A percentile compares a stretch with the other conserved stretches of the same genome.
Conservation (phyloP, 768 basidiomycete genomes). For the Mrakia hoshinonis region DNA sequence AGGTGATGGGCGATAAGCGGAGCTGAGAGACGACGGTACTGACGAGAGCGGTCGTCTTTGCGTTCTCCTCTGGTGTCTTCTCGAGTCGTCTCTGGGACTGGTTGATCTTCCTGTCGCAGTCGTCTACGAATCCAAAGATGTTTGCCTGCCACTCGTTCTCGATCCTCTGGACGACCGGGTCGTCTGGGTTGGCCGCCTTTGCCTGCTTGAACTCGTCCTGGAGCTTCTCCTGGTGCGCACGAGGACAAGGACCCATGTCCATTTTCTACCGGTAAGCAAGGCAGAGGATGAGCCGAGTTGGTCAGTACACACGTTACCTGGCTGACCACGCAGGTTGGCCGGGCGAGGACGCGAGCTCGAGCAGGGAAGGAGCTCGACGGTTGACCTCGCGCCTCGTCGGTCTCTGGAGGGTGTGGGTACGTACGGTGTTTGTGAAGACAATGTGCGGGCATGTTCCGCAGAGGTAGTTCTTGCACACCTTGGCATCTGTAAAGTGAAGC, state of each 20-base stretch:
- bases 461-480: slow-evolving; percentile 95
- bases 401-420: slow-evolving; percentile 35
- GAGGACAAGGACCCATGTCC: slow-evolving; percentile 96
- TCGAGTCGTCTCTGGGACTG: slow-evolving; percentile 88
- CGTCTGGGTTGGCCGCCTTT: slow-evolving; percentile 49
- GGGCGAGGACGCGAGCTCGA: slow-evolving; percentile 28
- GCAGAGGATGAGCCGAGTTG: not conserved
- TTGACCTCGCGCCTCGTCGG: not conserved
- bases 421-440: slow-evolving; percentile 92
- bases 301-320: not conserved
- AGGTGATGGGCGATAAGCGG: not conserved
- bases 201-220: slow-evolving; percentile 68
- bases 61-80: slow-evolving; percentile 99
- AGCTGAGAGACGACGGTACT: slow-evolving; percentile 32
- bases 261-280: slow-evolving; percentile 64
- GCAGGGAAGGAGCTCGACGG: not conserved
- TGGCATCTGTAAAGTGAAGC: slow-evolving; percentile 82
- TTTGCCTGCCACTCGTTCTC: slow-evolving; percentile 94
- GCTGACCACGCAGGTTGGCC: not conserved
- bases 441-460: slow-evolving; percentile 98
- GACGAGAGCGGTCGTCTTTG: slow-evolving; percentile 92
- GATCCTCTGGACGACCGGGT: slow-evolving; percentile 76
- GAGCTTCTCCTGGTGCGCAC: slow-evolving; percentile 87
- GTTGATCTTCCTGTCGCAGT: slow-evolving; percentile 92
- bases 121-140: slow-evolving; percentile 92